phyloP scores from a whole-genome alignment of 2,329 filamentous ascomycete species.

The Arthroderma uncinatum region DNA sequence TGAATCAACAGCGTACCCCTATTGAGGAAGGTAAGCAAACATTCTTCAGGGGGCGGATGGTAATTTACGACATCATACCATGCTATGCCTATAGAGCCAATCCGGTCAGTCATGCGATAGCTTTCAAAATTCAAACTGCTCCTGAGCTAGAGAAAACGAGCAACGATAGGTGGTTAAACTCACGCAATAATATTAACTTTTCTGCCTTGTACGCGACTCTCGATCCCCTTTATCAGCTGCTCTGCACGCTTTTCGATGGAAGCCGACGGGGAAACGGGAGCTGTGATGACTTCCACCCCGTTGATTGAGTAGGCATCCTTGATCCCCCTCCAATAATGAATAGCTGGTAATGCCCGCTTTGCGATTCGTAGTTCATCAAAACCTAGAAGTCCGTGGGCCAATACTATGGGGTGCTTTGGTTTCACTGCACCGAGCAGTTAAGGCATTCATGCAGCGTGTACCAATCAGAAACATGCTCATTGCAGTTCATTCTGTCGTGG shows the following conservation, averaged over 20 bases:
- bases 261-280: conserved; percentile 47
- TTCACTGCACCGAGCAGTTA: conserved; percentile 20
- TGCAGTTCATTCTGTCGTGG: background rate
- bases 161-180: conserved; percentile 20
- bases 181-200: conserved; percentile 55
- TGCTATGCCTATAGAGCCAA: conserved; percentile 33
- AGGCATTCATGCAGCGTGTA: conserved; percentile 30
- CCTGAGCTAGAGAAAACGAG: background rate
- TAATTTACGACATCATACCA: conserved; percentile 27
- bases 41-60: background rate
- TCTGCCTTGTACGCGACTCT: conserved; percentile 42
- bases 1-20: conserved; percentile 1
- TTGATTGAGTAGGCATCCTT: conserved; percentile 46
- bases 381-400: conserved; percentile 55
- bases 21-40: background rate
- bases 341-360: conserved; percentile 41
- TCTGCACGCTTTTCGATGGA: conserved; percentile 49
- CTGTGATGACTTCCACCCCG: conserved; percentile 50
- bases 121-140: background rate
- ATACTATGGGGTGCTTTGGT: conserved; percentile 48
- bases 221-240: conserved; percentile 44
- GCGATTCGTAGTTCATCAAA: conserved; percentile 51
- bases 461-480: conserved; percentile 12
- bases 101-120: background rate
- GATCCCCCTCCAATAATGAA: conserved; percentile 56